Evolutionary conservation across 148 eudicot species (phyloP), one percentile per base, ranked within the genome.

Genomic region (Spergularia marina): DNA sequence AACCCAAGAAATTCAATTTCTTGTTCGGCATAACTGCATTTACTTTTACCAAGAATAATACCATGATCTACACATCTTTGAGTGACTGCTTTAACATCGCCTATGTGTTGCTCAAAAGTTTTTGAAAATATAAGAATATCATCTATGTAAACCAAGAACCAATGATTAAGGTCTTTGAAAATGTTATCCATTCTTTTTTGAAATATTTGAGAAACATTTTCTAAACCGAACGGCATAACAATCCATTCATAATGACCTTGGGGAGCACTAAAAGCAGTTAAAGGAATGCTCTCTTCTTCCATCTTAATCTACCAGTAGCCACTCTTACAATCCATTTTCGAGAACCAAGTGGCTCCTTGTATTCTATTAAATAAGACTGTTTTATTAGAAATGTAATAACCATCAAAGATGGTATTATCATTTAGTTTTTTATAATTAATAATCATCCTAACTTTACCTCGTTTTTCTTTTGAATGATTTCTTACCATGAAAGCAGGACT

Each of bases 221-320:
- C 13, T 2, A 68, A 41, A 47, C 11, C 54, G 54, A 47, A 9
- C 34, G 34, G 34, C 34, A 30, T 30, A 30, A 30, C 34, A 30
- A 30, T 30, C 34, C 34, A 30, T 2, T 59, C 64, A 17, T 59
- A 59, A 30, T 30, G 34, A 30, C 47, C 47, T 64, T 64, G n/a
- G 1, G 68, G 68, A 36, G n/a, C 68, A 36, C 68, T 64, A 64
- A 64, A 64, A 3, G 68, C 47, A 12, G 49, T 64, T 34, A 64
- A 64, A 10, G 47, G 47, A 36, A 64, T 64, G 12, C 68, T 64
- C 4, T 64, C 47, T 12, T 64, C n/a, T 64, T 64, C 49, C 47
- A 64, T 64, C 39, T 12, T 64, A 12, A 36, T 64, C 39, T 64
- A 47, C 49, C 47, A 34, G 18, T 64, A 64, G 12, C 68, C 68